Percentiles rank a stretch among this genome's conserved stretches.
Conservation (phyloP, 2,329 filamentous ascomycete genomes). For the Blastomyces gilchristii region DNA sequence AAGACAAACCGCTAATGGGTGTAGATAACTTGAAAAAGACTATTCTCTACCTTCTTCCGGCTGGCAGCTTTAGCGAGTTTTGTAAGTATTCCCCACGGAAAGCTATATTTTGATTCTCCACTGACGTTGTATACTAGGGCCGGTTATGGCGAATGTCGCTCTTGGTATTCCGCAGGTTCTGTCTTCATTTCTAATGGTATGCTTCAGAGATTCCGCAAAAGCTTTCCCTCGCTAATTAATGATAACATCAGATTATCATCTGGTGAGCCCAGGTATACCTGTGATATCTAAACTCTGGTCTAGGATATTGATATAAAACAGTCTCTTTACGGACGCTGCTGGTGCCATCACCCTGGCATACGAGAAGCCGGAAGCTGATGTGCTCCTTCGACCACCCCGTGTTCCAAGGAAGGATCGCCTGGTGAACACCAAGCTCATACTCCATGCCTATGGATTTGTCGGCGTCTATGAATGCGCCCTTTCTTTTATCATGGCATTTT, state of each 20-base stretch:
- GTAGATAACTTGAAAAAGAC: constrained; percentile 65
- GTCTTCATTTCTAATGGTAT: constrained; percentile 57
- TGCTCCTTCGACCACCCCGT: constrained; percentile 58
- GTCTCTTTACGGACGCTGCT: constrained; percentile 64
- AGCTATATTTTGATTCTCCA: too few relatives aligned
- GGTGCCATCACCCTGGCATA: constrained; percentile 65
- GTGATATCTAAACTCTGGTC: not conserved
- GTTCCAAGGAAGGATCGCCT: constrained; percentile 59
- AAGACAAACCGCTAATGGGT: constrained; percentile 6
- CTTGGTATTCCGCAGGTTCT: constrained; percentile 66
- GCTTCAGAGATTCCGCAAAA: not conserved
- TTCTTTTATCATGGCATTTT: constrained; percentile 56
- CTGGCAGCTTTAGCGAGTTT: constrained; percentile 65
- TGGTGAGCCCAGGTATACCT: constrained; percentile 34
- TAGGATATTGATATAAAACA: constrained; percentile 17
- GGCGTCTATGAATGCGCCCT: constrained; percentile 53
- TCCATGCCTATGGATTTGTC: constrained; percentile 62
- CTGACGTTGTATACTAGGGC: constrained; percentile 38
- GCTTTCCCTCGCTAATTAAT: not conserved
- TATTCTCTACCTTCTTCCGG: constrained; percentile 62
- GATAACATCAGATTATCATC: constrained; percentile 43
- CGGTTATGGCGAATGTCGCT: constrained; percentile 60
- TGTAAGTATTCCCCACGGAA: constrained; percentile 21
- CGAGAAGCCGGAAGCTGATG: constrained; percentile 65
- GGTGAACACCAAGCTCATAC: constrained; percentile 61